These are phyloP conservation scores for Suhomyces canberraensis DNA, from an alignment of 805 yeast genomes.

Conservation along the genomic window DNA sequence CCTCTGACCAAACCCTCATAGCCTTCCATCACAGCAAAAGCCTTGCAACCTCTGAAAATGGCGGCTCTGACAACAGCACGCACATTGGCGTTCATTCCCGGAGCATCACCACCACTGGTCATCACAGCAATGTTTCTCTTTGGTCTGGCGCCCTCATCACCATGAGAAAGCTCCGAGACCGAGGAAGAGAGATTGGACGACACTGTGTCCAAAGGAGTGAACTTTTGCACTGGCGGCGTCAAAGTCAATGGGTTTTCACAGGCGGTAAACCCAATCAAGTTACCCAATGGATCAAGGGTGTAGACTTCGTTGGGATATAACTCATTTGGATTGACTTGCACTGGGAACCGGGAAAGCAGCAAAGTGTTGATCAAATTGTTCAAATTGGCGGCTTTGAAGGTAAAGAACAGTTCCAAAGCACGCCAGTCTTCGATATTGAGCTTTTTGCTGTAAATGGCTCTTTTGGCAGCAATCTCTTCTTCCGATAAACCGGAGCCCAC, in stretches of 20 bases:
- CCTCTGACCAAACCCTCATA: constrained; percentile 91
- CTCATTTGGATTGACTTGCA: constrained; percentile 68
- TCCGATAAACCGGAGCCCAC: constrained; percentile 14
- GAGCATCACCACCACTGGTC: constrained; percentile 99
- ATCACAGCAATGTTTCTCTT: constrained; percentile 80
- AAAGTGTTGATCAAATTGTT: constrained; percentile 35
- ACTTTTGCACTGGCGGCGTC: constrained; percentile 39
- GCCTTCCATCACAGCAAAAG: constrained; percentile 90
- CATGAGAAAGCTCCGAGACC: constrained; percentile 17
- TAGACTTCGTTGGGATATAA: constrained; percentile 73
- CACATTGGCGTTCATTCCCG: constrained; percentile 97
- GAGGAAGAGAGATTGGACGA: constrained; percentile 17
- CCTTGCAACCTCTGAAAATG: constrained; percentile 82
- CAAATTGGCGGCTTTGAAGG: constrained; percentile 46
- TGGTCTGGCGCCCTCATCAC: constrained; percentile 7
- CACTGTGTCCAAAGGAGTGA: constrained; percentile 17
- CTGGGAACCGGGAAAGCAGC: constrained; percentile 26
- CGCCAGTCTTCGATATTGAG: constrained; percentile 47
- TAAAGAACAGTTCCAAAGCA: constrained; percentile 38
- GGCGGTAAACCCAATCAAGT: constrained; percentile 74
- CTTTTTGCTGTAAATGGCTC: constrained; percentile 10
- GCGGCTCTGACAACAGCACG: constrained; percentile 95
- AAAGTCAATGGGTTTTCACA: constrained; percentile 54
- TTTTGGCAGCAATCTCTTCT: constrained; percentile 17
- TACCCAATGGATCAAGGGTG: constrained; percentile 80